A percentile compares a stretch with the other conserved stretches of the same genome.
These are phyloP conservation scores for Xylaria sp. DNA, from an alignment of 2,329 filamentous ascomycete species.

Conservation along the genomic window DNA sequence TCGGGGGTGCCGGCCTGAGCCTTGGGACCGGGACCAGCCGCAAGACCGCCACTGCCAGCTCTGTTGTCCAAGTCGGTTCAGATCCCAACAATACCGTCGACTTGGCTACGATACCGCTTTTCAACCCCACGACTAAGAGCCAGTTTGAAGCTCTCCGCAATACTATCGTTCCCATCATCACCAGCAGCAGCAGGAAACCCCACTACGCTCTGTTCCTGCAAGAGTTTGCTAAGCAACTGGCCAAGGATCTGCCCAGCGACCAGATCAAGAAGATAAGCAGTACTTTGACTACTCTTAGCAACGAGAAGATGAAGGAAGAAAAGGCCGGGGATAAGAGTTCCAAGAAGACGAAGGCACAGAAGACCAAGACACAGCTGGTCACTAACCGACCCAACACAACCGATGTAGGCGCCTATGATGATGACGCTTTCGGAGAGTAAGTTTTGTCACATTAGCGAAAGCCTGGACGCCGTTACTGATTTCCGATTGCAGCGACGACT, in stretches of 20 bases:
- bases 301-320: slow-evolving; percentile 99
- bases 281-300: slow-evolving; percentile 86
- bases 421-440: slow-evolving; percentile 84
- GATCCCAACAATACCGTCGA: slow-evolving; percentile 86
- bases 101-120: slow-evolving; percentile 80
- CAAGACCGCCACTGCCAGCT: slow-evolving; percentile 73
- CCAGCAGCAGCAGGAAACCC: slow-evolving; percentile 82
- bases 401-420: slow-evolving; percentile 83
- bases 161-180: slow-evolving; percentile 81
- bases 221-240: slow-evolving; percentile 88
- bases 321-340: slow-evolving; percentile 92
- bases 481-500: slow-evolving; percentile 68
- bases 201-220: slow-evolving; percentile 91
- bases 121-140: slow-evolving; percentile 87
- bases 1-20: slow-evolving; percentile 75
- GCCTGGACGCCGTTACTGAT: slow-evolving; percentile 13
- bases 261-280: slow-evolving; percentile 98
- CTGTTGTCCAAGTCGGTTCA: slow-evolving; percentile 74
- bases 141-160: slow-evolving; percentile 86
- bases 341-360: slow-evolving; percentile 97
- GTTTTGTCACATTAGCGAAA: slow-evolving; percentile 53
- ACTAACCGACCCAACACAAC: slow-evolving; percentile 69
- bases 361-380: slow-evolving; percentile 89
- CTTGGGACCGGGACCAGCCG: slow-evolving; percentile 68
- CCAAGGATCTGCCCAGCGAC: slow-evolving; percentile 87